These are phyloP conservation scores for Exophiala dermatitidis DNA, from an alignment of 2,329 filamentous ascomycete genomes.

Conservation along the genomic window DNA sequence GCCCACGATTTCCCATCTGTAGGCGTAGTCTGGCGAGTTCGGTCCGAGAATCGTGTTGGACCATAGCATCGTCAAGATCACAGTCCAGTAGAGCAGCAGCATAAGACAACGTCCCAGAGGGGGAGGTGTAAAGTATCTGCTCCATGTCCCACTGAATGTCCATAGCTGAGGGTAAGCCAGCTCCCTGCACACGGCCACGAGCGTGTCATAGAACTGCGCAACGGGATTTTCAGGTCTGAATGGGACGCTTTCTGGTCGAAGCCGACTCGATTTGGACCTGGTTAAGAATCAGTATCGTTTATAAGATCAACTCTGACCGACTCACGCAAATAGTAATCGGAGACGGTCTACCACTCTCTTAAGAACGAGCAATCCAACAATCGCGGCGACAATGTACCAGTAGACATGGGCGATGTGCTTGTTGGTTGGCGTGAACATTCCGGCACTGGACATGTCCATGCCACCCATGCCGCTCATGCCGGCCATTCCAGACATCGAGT, in stretches of 20 bases:
- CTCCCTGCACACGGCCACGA: slow-evolving; percentile 18
- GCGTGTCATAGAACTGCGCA: slow-evolving; percentile 20
- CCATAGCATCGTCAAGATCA: slow-evolving; percentile 24
- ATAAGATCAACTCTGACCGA: not conserved
- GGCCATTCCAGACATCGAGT: slow-evolving; percentile 18
- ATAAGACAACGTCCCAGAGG: slow-evolving; percentile 21
- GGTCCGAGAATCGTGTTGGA: slow-evolving; percentile 21
- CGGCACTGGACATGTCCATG: slow-evolving; percentile 23
- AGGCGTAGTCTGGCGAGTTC: slow-evolving; percentile 21
- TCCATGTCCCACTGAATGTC: slow-evolving; percentile 15
- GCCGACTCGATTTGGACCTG: slow-evolving; percentile 4
- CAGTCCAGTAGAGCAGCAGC: slow-evolving; percentile 17
- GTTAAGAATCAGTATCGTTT: not conserved
- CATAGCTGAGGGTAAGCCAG: slow-evolving; percentile 19
- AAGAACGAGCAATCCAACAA: slow-evolving; percentile 11
- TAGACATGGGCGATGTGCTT: slow-evolving; percentile 18
- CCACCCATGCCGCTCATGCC: slow-evolving; percentile 16
- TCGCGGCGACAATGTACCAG: slow-evolving; percentile 22
- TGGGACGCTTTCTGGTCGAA: slow-evolving; percentile 7
- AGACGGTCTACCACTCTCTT: slow-evolving; percentile 11
- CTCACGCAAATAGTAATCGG: slow-evolving; percentile 4
- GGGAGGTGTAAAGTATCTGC: slow-evolving; percentile 20
- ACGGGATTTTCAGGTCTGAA: slow-evolving; percentile 15
- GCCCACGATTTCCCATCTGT: slow-evolving; percentile 49
- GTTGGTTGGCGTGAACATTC: slow-evolving; percentile 20